These are phyloP conservation scores for Thalassia testudinum DNA, from an alignment of 116 monocot genomes.

Conservation along the genomic window DNA sequence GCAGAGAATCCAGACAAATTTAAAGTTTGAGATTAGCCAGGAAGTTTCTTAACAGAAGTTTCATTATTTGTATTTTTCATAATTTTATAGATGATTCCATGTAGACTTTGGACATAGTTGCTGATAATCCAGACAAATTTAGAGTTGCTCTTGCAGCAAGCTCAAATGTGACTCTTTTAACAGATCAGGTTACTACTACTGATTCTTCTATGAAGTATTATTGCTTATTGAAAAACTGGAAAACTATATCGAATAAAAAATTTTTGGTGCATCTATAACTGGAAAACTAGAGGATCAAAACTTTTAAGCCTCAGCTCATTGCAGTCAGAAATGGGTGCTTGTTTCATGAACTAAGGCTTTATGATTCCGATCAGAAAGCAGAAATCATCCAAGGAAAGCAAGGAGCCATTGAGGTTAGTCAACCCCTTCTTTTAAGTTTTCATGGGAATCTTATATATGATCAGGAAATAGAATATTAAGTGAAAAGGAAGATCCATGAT, in stretches of 20 bases:
- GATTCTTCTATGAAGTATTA: not conserved
- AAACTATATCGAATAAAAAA: no score
- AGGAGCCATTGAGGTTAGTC: conserved; percentile 70
- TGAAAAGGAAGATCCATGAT: no score
- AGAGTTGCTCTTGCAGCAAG: conserved; percentile 94
- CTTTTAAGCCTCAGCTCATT: conserved; percentile 84
- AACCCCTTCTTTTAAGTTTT: no score
- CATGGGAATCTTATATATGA: no score
- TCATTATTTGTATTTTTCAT: not conserved
- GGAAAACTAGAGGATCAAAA: no score
- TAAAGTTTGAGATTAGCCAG: no score
- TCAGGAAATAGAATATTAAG: no score
- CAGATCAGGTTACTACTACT: conserved; percentile 53
- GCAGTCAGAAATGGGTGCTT: conserved; percentile 75
- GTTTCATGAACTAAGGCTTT: conserved; percentile 58
- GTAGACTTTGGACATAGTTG: conserved; percentile 90
- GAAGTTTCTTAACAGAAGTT: not conserved
- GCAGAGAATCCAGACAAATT: conserved; percentile 96
- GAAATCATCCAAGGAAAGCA: conserved; percentile 90
- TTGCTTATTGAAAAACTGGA: not conserved
- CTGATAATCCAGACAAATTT: conserved; percentile 93
- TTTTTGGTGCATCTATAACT: conserved; percentile 6
- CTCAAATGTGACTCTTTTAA: conserved; percentile 89
- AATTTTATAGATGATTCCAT: conserved; percentile 2
- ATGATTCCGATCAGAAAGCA: conserved; percentile 65